Conservation (phyloP, 2,329 filamentous ascomycete species). For the Trichoderma citrinoviride region DNA sequence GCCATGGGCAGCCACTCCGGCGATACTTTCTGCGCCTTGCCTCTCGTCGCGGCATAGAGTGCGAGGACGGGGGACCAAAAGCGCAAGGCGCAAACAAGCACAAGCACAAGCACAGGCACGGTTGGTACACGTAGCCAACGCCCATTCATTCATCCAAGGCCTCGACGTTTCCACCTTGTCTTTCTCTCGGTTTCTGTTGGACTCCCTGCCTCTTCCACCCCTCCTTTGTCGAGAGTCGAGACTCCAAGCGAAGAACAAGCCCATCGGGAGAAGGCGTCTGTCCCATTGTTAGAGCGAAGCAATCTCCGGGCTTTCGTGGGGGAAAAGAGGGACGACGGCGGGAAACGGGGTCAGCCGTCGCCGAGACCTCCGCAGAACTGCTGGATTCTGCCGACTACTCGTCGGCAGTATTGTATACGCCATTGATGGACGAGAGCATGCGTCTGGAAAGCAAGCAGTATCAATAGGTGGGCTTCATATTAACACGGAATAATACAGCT, state of each 20-base stretch:
- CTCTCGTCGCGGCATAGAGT: not conserved
- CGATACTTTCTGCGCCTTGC: not conserved
- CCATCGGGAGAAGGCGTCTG: too few species aligned
- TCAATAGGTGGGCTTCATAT: not conserved
- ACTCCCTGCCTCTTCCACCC: not conserved
- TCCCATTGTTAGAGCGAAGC: not conserved
- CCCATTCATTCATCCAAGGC: not conserved
- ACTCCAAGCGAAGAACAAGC: not conserved
- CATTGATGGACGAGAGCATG: too few species aligned
- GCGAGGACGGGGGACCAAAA: not conserved
- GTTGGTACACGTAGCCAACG: conserved; percentile 2
- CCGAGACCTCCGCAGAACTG: not conserved
- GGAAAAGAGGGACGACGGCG: not conserved
- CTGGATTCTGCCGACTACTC: not conserved
- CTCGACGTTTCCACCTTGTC: not conserved
- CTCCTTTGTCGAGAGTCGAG: not conserved
- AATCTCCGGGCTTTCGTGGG: not conserved
- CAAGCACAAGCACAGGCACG: not conserved
- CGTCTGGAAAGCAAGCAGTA: not conserved
- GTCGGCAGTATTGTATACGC: not conserved
- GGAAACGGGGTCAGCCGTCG: not conserved
- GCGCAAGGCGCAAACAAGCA: not conserved
- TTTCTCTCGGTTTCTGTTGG: too few species aligned
- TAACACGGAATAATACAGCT: not conserved
- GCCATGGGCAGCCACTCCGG: conserved; percentile 3